These are phyloP conservation scores for Styphnolobium japonicum DNA, from an alignment of 306 rosid genomes.

Conservation along the genomic window DNA sequence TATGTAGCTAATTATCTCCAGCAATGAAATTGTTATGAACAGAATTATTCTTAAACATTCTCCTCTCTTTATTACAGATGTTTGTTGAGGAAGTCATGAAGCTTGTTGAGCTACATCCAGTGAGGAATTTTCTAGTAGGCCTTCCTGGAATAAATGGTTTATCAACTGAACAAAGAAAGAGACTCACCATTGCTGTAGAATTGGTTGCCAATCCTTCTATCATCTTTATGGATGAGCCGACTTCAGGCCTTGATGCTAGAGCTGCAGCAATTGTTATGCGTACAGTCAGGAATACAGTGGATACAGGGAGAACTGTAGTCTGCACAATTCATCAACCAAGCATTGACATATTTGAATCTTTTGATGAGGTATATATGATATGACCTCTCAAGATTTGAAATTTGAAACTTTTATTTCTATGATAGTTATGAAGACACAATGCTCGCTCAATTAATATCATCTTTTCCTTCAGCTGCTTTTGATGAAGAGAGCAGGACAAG, in stretches of 20 bases:
- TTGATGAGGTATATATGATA: constrained; percentile 54
- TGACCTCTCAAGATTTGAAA: background rate
- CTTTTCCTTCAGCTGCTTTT: constrained; percentile 43
- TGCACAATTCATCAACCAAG: constrained; percentile 71
- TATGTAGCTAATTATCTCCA: background rate
- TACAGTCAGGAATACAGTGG: constrained; percentile 49
- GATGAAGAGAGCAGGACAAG: constrained; percentile 60
- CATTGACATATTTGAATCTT: constrained; percentile 57
- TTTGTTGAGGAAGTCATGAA: constrained; percentile 56
- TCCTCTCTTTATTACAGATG: constrained; percentile 30
- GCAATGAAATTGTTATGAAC: background rate
- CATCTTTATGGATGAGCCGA: constrained; percentile 64
- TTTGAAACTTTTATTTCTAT: background rate
- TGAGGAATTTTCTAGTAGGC: constrained; percentile 52
- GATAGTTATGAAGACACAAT: background rate
- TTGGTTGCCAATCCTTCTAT: constrained; percentile 60
- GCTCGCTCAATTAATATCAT: background rate
- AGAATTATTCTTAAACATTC: background rate
- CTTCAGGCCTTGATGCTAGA: constrained; percentile 63
- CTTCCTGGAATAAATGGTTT: constrained; percentile 52
- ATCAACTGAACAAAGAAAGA: constrained; percentile 56
- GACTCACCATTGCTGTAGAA: constrained; percentile 58
- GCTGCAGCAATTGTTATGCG: constrained; percentile 63
- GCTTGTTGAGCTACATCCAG: constrained; percentile 43
- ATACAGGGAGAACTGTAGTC: constrained; percentile 54